Percentiles rank a stretch among this genome's conserved stretches.
Evolutionary conservation across 2,329 filamentous ascomycete genomes (phyloP).

Genomic region (Neopestalotiopsis rosae): DNA sequence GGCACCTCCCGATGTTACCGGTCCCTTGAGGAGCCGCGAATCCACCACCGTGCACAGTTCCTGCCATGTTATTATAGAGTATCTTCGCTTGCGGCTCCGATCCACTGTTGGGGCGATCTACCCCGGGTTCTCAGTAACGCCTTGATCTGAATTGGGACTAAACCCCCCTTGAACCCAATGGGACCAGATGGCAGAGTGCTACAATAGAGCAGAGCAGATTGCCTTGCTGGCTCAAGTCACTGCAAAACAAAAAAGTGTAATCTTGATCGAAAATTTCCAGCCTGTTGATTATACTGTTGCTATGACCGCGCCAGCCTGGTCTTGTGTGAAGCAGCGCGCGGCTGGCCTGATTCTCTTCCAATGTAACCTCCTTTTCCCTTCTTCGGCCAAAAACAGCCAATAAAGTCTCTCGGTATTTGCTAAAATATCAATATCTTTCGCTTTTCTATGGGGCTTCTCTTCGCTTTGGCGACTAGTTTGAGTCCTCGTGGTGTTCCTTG

Average conservation of each 20-base stretch:
- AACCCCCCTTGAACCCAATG: neutral
- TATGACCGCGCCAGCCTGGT: neutral
- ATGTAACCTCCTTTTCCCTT: neutral
- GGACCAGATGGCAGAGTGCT: too few relatives aligned
- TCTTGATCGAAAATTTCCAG: neutral
- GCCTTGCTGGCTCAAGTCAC: neutral
- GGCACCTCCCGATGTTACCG: neutral
- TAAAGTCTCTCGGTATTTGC: neutral
- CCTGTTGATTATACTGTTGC: neutral
- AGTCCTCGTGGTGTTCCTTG: slow-evolving; percentile 2
- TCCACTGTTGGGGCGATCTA: slow-evolving; percentile 9
- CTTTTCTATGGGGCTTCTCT: neutral
- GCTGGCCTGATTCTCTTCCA: neutral
- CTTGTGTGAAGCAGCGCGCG: neutral
- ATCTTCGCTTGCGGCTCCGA: slow-evolving; percentile 8
- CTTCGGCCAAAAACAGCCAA: neutral
- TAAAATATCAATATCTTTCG: neutral
- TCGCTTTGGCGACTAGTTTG: neutral
- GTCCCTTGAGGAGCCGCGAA: too few relatives aligned
- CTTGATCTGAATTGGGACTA: neutral
- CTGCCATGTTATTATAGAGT: neutral
- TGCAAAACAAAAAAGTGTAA: neutral
- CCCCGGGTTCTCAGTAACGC: neutral
- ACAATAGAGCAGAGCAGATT: neutral
- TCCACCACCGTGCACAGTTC: too few relatives aligned